phyloP scores from a whole-genome alignment of 495 filamentous ascomycete species.

The Neurospora africana region DNA sequence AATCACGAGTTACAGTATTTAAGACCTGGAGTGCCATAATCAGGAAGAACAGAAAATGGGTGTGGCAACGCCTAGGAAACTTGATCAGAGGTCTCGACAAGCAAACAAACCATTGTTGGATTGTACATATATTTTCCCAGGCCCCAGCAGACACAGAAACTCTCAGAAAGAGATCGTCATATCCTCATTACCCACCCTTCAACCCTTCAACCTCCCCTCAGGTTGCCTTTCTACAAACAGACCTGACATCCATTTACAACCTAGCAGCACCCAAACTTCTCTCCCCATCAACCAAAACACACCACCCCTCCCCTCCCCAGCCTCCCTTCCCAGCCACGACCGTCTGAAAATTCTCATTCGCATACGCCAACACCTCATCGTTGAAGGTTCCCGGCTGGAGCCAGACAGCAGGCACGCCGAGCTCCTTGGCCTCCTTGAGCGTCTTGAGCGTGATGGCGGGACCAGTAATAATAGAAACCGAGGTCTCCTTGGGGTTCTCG shows the following conservation, averaged over 20 bases:
- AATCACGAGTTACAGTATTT: too few relatives aligned
- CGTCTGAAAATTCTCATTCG: constrained; percentile 51
- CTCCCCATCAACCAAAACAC: constrained; percentile 85
- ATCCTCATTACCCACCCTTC: neutral
- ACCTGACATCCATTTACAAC: constrained; percentile 6
- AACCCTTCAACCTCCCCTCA: neutral
- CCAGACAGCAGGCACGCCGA: constrained; percentile 76
- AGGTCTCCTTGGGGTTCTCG: constrained; percentile 53
- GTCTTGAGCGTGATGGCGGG: constrained; percentile 59
- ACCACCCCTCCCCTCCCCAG: constrained; percentile 67
- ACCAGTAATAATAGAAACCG: constrained; percentile 80
- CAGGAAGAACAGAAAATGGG: too few relatives aligned
- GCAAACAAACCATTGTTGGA: neutral
- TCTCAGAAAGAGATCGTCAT: neutral
- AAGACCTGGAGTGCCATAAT: too few relatives aligned
- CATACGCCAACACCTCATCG: constrained; percentile 58
- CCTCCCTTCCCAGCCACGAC: constrained; percentile 63
- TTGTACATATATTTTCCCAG: neutral
- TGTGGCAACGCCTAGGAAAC: too few relatives aligned
- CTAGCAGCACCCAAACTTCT: constrained; percentile 50
- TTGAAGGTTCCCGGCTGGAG: constrained; percentile 87
- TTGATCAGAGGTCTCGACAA: neutral
- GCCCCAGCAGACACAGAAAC: neutral
- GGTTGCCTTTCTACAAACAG: neutral
- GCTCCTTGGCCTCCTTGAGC: constrained; percentile 66